phyloP scores from a whole-genome alignment of 805 yeast genomes.

The Saccharomycopsis sp. region DNA sequence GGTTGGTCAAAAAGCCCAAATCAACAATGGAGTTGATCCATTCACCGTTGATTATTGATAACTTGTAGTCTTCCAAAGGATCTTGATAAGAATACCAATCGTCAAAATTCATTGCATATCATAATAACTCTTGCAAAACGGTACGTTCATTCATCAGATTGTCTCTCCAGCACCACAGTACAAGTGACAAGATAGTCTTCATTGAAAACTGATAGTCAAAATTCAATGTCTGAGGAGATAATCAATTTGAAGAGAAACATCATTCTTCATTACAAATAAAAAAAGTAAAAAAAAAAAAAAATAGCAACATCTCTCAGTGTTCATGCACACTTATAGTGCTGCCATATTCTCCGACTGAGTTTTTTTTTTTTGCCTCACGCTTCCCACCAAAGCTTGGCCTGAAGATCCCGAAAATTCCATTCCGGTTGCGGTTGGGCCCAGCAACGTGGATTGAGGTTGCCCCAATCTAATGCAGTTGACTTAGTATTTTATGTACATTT shows the following conservation, averaged over 20 bases:
- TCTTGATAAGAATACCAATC: not conserved
- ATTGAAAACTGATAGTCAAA: not conserved
- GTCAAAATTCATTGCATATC: conserved; percentile 1
- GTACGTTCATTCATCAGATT: not conserved
- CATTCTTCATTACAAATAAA: not conserved
- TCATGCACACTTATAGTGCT: not conserved
- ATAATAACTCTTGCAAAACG: not conserved
- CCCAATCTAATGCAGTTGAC: too few species aligned
- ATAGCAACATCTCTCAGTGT: not conserved
- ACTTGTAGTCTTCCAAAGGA: not conserved
- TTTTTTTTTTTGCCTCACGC: not conserved
- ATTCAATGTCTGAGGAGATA: not conserved
- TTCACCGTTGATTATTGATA: conserved; percentile 1
- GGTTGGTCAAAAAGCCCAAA: not conserved
- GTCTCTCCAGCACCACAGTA: not conserved
- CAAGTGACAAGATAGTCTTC: not conserved
- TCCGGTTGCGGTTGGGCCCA: not conserved
- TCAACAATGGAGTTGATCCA: not conserved
- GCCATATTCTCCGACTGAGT: not conserved
- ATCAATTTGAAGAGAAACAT: not conserved
- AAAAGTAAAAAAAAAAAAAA: not conserved
- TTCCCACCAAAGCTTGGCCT: too few species aligned
- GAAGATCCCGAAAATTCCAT: not conserved
- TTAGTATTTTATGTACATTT: too few species aligned
- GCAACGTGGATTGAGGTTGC: not conserved